phyloP scores from a whole-genome alignment of 352 stramenopile genomes.

The Phytopythium ostracodes region DNA sequence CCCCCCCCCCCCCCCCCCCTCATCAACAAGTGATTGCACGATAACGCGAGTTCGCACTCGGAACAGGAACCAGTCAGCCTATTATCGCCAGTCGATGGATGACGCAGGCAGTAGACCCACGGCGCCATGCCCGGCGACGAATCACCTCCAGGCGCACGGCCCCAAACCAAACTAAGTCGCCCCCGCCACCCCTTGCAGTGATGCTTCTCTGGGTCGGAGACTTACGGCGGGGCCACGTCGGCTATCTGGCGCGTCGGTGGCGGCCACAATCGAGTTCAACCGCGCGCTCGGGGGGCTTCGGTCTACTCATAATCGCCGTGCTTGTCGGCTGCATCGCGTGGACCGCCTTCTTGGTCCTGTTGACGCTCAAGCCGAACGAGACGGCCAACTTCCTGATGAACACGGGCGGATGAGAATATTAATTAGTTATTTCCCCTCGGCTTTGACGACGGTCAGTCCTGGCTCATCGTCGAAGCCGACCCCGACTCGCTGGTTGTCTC shows the following conservation, averaged over 20 bases:
- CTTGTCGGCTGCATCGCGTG: conserved; percentile 12
- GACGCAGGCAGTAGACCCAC: background rate
- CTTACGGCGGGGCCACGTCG: background rate
- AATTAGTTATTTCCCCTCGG: no score
- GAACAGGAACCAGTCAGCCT: no score
- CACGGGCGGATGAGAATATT: no score
- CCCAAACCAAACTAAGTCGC: background rate
- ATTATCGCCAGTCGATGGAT: background rate
- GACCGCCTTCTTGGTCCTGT: conserved; percentile 17
- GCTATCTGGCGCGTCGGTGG: background rate
- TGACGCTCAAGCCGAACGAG: conserved; percentile 21
- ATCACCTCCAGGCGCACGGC: background rate
- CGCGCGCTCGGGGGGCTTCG: conserved; percentile 26
- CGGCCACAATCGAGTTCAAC: conserved; percentile 8
- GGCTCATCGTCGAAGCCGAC: conserved; percentile 15
- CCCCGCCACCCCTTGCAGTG: background rate
- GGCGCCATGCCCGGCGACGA: background rate
- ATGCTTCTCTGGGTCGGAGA: background rate
- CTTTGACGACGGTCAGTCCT: conserved; percentile 32
- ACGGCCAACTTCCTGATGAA: conserved; percentile 31
- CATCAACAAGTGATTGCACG: no score
- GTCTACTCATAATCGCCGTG: conserved; percentile 16
- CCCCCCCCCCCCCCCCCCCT: no score
- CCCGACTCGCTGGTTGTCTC: background rate
- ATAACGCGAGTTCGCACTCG: no score